phyloP scores from a whole-genome alignment of 176 grass and related monocot species.

The Thalia dealbata region DNA sequence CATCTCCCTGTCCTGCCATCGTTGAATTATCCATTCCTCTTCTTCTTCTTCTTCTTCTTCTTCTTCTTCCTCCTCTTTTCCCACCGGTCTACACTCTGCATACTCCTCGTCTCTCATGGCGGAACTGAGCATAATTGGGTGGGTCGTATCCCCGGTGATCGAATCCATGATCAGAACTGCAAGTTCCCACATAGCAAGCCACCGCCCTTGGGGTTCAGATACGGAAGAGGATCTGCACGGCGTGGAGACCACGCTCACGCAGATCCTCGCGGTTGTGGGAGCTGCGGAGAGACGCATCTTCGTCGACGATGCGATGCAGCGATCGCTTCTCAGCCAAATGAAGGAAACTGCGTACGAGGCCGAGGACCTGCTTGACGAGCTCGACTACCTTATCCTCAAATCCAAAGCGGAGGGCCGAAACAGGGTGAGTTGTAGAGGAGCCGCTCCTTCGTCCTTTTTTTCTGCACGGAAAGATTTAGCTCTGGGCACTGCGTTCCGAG shows the following conservation, averaged over 20 bases:
- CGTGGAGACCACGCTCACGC: conserved; percentile 34
- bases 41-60: neutral
- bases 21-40: neutral
- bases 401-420: conserved; percentile 11
- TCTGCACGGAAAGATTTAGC: neutral
- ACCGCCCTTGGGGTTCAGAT: conserved; percentile 33
- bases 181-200: conserved; percentile 36
- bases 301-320: conserved; percentile 23
- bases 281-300: conserved; percentile 38
- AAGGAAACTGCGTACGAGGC: conserved; percentile 48
- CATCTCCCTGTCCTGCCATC: neutral
- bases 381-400: conserved; percentile 34
- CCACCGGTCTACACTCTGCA: no score
- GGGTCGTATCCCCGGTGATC: conserved; percentile 52
- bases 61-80: no score
- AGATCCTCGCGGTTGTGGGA: conserved; percentile 31
- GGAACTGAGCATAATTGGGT: conserved; percentile 16
- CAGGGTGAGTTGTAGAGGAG: neutral
- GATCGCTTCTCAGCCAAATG: conserved; percentile 33
- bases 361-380: conserved; percentile 50
- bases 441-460: conserved; percentile 8
- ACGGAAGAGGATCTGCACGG: conserved; percentile 37
- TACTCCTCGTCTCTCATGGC: neutral
- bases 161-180: conserved; percentile 36
- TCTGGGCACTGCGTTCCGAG: conserved; percentile 3